Evolutionary conservation across 257 asterid genomes (phyloP).

Genomic region (Scutellaria baicalensis): DNA sequence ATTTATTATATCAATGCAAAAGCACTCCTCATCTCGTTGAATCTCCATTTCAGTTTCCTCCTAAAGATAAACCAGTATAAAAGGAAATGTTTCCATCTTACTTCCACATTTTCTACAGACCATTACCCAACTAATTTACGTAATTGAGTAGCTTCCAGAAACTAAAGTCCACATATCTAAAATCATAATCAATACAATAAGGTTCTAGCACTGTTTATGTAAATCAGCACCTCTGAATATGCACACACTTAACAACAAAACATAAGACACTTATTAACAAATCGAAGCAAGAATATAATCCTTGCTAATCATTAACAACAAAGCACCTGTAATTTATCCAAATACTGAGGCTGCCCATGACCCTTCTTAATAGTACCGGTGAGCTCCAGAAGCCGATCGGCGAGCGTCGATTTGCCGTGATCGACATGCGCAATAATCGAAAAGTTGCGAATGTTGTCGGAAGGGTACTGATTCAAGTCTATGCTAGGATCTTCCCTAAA

Average conservation of each 20-base stretch:
- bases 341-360: conserved; percentile 96
- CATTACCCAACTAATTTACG: neutral
- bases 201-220: neutral
- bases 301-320: neutral
- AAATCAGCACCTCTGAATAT: neutral
- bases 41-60: neutral
- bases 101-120: neutral
- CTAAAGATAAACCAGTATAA: neutral
- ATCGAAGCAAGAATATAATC: neutral
- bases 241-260: neutral
- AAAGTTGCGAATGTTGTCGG: conserved; percentile 84
- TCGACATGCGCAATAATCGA: conserved; percentile 97
- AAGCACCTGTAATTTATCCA: conserved; percentile 87
- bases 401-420: conserved; percentile 97
- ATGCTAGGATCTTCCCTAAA: conserved; percentile 58
- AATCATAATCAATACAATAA: neutral
- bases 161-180: neutral
- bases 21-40: neutral
- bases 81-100: neutral
- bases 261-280: neutral
- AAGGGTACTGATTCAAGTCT: conserved; percentile 62
- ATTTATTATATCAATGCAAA: neutral
- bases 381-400: conserved; percentile 96
- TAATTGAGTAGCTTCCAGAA: neutral
- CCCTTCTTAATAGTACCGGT: conserved; percentile 94